These are phyloP conservation scores for Parathielavia hyrcaniae DNA, from an alignment of 495 filamentous ascomycete genomes.

Conservation along the genomic window DNA sequence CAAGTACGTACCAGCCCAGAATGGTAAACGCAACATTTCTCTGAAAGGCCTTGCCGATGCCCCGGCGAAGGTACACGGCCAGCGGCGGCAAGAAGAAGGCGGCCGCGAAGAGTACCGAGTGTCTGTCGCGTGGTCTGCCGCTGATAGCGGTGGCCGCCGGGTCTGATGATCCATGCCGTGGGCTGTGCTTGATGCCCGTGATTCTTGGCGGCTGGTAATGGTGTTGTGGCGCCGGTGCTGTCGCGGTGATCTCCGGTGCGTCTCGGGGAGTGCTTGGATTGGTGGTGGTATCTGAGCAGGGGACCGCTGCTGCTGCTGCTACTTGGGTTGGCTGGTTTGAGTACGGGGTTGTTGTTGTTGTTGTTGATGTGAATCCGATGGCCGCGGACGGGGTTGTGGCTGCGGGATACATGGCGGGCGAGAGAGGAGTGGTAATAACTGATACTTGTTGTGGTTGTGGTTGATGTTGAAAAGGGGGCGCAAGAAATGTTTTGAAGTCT, in stretches of 20 bases:
- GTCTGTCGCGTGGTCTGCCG: too few species aligned
- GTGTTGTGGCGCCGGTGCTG: neutral
- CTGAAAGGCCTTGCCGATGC: slow-evolving; percentile 72
- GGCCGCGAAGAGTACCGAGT: slow-evolving; percentile 36
- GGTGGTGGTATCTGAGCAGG: neutral
- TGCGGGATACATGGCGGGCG: neutral
- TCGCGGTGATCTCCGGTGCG: too few species aligned
- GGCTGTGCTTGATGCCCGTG: too few species aligned
- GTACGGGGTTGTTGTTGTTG: neutral
- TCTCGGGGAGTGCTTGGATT: neutral
- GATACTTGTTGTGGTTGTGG: neutral
- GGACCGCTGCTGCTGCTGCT: neutral
- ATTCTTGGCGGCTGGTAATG: too few species aligned
- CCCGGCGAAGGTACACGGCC: slow-evolving; percentile 86
- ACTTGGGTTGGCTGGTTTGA: neutral
- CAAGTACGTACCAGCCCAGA: slow-evolving; percentile 57
- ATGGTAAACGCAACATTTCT: slow-evolving; percentile 87
- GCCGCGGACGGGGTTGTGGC: neutral
- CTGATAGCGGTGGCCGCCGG: too few species aligned
- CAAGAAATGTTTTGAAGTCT: too few species aligned
- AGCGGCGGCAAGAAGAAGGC: slow-evolving; percentile 82
- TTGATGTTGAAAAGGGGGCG: neutral
- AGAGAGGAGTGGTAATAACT: neutral
- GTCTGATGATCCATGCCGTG: slow-evolving; percentile 1
- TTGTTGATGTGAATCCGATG: neutral